These are phyloP conservation scores for Plasmodium adleri DNA, from an alignment of 169 alveolate species.

Conservation along the genomic window DNA sequence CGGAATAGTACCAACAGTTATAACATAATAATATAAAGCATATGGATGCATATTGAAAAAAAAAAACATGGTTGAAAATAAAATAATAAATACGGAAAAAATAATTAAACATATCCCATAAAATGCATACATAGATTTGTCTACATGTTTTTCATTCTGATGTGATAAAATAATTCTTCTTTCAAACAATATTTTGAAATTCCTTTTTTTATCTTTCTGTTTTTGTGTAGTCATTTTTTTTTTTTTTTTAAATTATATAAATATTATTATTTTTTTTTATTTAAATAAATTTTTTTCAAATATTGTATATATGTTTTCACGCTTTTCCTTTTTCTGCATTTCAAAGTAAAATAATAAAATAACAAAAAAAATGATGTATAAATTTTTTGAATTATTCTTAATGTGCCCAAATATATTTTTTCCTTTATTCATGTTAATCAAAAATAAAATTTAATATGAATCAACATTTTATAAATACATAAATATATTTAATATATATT, in stretches of 20 bases:
- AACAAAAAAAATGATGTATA: neutral
- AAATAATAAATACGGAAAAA: conserved; percentile 20
- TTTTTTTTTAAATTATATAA: neutral
- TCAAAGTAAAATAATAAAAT: neutral
- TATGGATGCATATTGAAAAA: conserved; percentile 76
- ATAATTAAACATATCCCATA: conserved; percentile 66
- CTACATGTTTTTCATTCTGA: conserved; percentile 39
- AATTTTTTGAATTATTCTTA: neutral
- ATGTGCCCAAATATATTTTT: neutral
- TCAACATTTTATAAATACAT: neutral
- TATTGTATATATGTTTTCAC: conserved; percentile 57
- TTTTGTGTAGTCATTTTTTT: conserved; percentile 33
- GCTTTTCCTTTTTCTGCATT: conserved; percentile 72
- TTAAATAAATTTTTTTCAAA: conserved; percentile 66
- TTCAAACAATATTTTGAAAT: conserved; percentile 64
- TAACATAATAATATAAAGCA: conserved; percentile 53
- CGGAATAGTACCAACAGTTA: conserved; percentile 64
- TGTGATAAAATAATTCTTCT: conserved; percentile 67
- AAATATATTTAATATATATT: neutral
- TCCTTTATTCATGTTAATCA: neutral
- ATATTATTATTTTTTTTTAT: neutral
- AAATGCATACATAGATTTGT: conserved; percentile 49
- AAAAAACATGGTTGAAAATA: conserved; percentile 52
- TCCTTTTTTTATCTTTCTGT: conserved; percentile 45
- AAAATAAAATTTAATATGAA: neutral